Conservation (phyloP, 495 filamentous ascomycete genomes). For the Haplographium delicatum region DNA sequence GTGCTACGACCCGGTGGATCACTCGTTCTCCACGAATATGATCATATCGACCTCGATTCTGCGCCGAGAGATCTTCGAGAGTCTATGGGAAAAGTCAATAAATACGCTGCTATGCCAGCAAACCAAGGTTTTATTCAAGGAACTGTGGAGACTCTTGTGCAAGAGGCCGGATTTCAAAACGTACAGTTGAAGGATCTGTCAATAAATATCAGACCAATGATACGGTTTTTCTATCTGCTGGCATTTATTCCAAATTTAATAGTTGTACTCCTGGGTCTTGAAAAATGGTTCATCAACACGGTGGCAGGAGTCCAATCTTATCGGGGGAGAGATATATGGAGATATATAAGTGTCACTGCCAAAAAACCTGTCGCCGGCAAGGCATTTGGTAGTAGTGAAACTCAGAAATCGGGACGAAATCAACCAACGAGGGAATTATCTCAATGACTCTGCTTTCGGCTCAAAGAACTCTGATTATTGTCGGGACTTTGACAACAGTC, state of each 20-base stretch:
- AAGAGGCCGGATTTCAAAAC: slow-evolving; percentile 47
- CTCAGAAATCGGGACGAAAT: no score
- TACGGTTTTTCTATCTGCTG: slow-evolving; percentile 44
- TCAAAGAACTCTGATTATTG: no score
- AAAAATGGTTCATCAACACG: slow-evolving; percentile 43
- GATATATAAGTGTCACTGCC: slow-evolving; percentile 38
- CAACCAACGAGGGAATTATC: no score
- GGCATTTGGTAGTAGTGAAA: no score
- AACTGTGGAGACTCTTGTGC: slow-evolving; percentile 33
- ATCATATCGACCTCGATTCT: slow-evolving; percentile 34
- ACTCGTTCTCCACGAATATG: slow-evolving; percentile 47
- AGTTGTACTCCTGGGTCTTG: slow-evolving; percentile 39
- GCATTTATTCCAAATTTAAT: slow-evolving; percentile 48
- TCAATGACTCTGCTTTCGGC: no score
- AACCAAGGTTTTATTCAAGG: slow-evolving; percentile 30
- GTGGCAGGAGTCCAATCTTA: slow-evolving; percentile 40
- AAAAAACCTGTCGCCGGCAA: slow-evolving; percentile 17
- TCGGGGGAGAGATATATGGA: slow-evolving; percentile 27
- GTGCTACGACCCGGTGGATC: slow-evolving; percentile 44
- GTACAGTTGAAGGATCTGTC: slow-evolving; percentile 42
- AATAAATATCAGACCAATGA: slow-evolving; percentile 46
- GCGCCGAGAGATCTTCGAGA: slow-evolving; percentile 27
- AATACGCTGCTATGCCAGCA: slow-evolving; percentile 44
- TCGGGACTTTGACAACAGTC: no score
- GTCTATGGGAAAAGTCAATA: slow-evolving; percentile 37